phyloP scores from a whole-genome alignment of 2,329 filamentous ascomycete genomes.

The Aureobasidium zeae region DNA sequence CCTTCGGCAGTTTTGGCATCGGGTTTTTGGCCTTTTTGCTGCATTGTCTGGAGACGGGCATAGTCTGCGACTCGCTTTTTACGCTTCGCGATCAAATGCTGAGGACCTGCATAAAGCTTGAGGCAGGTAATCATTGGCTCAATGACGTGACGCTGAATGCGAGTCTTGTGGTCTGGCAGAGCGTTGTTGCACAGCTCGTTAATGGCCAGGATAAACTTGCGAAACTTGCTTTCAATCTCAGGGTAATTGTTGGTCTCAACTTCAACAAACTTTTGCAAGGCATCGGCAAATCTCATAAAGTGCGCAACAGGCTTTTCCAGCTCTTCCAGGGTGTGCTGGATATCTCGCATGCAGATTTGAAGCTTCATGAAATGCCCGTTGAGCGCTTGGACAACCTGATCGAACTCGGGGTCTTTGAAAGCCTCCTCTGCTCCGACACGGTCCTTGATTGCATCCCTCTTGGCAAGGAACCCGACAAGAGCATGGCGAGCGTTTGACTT shows the following conservation, averaged over 20 bases:
- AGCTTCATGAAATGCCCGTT: conserved; percentile 85
- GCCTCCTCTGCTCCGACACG: conserved; percentile 55
- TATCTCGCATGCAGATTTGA: conserved; percentile 84
- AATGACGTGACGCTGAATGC: conserved; percentile 73
- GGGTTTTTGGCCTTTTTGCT: conserved; percentile 71
- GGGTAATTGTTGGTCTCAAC: conserved; percentile 60
- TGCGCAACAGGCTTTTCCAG: conserved; percentile 70
- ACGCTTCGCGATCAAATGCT: conserved; percentile 85
- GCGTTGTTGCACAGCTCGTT: conserved; percentile 76
- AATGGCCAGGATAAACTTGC: conserved; percentile 78
- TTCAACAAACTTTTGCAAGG: conserved; percentile 74
- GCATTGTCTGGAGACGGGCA: conserved; percentile 67
- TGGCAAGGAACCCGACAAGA: conserved; percentile 77
- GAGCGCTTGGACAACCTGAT: conserved; percentile 74
- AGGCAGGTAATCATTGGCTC: conserved; percentile 73
- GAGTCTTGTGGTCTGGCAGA: conserved; percentile 65
- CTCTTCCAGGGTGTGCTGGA: conserved; percentile 85
- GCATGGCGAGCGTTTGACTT: conserved; percentile 81
- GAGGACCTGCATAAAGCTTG: conserved; percentile 71
- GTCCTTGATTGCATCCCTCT: conserved; percentile 74
- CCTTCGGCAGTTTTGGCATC: conserved; percentile 78
- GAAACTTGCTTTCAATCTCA: conserved; percentile 90
- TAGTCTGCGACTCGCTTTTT: conserved; percentile 88
- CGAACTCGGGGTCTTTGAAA: conserved; percentile 73
- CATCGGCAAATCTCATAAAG: conserved; percentile 69